phyloP scores from a whole-genome alignment of 2,329 filamentous ascomycete genomes.

The Blumeria hordei region DNA sequence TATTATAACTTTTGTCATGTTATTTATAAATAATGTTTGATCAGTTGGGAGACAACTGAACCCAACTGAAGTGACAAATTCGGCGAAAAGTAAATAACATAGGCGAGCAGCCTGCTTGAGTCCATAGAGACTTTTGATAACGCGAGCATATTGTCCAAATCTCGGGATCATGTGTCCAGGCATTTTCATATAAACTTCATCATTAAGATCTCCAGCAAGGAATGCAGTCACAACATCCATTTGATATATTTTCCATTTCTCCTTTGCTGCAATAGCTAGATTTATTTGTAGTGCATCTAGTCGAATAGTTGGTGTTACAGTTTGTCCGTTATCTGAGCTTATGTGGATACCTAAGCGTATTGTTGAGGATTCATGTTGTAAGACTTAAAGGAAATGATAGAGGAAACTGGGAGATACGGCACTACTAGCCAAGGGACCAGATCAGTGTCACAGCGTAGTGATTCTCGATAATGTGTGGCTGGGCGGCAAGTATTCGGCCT shows the following conservation, averaged over 20 bases:
- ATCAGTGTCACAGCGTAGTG: no score
- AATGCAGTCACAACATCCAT: constrained; percentile 8
- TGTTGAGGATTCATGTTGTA: no score
- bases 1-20: background rate
- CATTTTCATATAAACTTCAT: constrained; percentile 13
- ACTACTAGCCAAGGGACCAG: no score
- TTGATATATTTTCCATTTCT: background rate
- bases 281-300: background rate
- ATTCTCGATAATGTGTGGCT: no score
- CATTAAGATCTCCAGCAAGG: constrained; percentile 11
- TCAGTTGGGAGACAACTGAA: background rate
- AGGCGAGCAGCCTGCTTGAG: constrained; percentile 13
- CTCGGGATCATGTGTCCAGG: constrained; percentile 9
- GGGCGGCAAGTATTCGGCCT: no score
- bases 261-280: background rate
- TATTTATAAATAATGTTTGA: background rate
- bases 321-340: background rate
- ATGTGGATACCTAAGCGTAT: no score
- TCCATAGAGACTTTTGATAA: constrained; percentile 14
- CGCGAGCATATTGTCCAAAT: constrained; percentile 6
- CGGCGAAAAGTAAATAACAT: constrained; percentile 9
- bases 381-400: no score
- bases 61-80: background rate
- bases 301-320: background rate
- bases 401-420: no score